A percentile compares a stretch with the other conserved stretches of the same genome.
These are phyloP conservation scores for Plasmodium vinckei DNA, from an alignment of 169 alveolate species.

Conservation along the genomic window DNA sequence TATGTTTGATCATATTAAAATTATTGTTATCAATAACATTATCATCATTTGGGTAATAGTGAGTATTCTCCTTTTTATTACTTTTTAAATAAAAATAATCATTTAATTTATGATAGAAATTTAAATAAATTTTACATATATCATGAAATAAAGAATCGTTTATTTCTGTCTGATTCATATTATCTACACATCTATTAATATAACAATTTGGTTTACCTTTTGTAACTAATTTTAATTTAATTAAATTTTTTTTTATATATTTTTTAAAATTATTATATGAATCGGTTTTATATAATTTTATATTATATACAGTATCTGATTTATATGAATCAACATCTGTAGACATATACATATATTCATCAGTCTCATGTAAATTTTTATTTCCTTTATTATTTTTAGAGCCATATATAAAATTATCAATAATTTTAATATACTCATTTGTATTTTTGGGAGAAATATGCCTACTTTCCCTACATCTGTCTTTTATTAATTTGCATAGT, in stretches of 20 bases:
- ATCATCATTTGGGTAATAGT: neutral
- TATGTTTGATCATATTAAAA: neutral
- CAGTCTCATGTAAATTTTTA: neutral
- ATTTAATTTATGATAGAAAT: neutral
- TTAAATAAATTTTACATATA: slow-evolving; percentile 7
- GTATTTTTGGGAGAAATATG: too few relatives aligned
- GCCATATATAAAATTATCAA: neutral
- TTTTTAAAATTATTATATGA: slow-evolving; percentile 10
- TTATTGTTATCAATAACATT: neutral
- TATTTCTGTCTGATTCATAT: neutral
- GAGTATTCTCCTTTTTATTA: neutral
- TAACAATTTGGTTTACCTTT: slow-evolving; percentile 14
- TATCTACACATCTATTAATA: slow-evolving; percentile 2
- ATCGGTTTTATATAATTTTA: neutral
- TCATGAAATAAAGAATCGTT: slow-evolving; percentile 21
- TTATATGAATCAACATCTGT: slow-evolving; percentile 63
- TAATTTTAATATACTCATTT: too few relatives aligned
- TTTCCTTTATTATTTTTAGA: neutral
- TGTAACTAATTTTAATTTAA: slow-evolving; percentile 3
- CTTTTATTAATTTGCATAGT: neutral
- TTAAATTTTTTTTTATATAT: slow-evolving; percentile 16
- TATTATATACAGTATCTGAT: slow-evolving; percentile 39
- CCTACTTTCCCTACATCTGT: neutral
- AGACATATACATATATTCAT: slow-evolving; percentile 49
- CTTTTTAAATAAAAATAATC: neutral